Conservation (phyloP, 2,329 filamentous ascomycete genomes). For the Sporothrix luriei region DNA sequence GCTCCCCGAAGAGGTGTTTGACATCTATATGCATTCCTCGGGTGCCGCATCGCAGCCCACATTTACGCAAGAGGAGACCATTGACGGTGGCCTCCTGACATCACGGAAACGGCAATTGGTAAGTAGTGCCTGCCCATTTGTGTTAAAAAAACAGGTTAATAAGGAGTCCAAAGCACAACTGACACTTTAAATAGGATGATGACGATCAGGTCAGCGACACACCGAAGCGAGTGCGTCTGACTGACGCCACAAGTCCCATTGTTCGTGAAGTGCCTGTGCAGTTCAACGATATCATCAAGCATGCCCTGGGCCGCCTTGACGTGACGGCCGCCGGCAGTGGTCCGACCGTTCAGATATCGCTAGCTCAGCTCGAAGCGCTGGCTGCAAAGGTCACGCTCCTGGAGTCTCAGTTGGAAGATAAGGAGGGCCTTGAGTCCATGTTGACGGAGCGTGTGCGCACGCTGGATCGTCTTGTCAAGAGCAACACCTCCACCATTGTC, state of each 20-base stretch:
- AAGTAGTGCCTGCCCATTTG: neutral
- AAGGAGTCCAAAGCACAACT: neutral
- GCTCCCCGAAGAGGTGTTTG: slow-evolving; percentile 54
- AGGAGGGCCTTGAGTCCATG: slow-evolving; percentile 36
- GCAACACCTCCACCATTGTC: slow-evolving; percentile 50
- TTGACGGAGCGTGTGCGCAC: slow-evolving; percentile 46
- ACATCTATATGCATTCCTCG: slow-evolving; percentile 48
- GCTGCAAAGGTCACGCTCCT: slow-evolving; percentile 42
- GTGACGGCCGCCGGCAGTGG: neutral
- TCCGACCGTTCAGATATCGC: slow-evolving; percentile 39
- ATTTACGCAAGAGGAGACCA: slow-evolving; percentile 31
- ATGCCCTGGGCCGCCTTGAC: slow-evolving; percentile 31
- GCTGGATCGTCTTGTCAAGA: slow-evolving; percentile 52
- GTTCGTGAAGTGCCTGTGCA: neutral
- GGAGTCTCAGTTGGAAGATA: slow-evolving; percentile 44
- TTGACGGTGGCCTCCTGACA: slow-evolving; percentile 31
- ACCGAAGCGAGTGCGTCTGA: slow-evolving; percentile 43
- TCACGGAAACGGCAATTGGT: slow-evolving; percentile 47
- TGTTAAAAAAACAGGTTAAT: neutral
- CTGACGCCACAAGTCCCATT: slow-evolving; percentile 38
- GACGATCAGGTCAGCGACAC: slow-evolving; percentile 28
- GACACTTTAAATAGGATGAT: slow-evolving; percentile 6
- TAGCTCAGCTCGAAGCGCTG: slow-evolving; percentile 42
- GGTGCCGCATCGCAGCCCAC: slow-evolving; percentile 30
- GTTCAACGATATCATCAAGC: slow-evolving; percentile 31